Base-by-base conservation (phyloP, 352 stramenopile species). In the Pelagophyceae sp. region DNA sequence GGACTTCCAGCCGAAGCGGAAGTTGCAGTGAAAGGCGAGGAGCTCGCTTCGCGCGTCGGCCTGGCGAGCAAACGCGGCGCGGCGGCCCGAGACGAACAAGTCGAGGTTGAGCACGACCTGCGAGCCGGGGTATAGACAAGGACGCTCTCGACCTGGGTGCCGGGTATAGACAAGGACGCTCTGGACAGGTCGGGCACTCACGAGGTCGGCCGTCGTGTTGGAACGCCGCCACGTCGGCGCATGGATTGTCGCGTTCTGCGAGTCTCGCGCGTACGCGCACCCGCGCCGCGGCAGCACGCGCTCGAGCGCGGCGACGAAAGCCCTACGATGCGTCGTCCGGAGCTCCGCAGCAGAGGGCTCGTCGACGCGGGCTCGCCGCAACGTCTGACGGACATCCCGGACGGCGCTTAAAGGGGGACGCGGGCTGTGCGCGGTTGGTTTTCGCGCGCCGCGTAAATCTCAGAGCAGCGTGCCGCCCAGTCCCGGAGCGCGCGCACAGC, bases 11-110 rank as follows among this genome's bases (percentile, higher is more conserved):
- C 67, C 67, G 67, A 58, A 74, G 35, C 33, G 67, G 29, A 74
- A 74, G 38, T 74, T 74, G 17, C 17, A 31, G 67, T 74, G 67
- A 37, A 74, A 74, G 38, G 67, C 67, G 67, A 74, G 67, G 67
- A 74, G 67, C 11, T 1, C 35, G 67, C 38, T n/a, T 37, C 67
- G 67, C 6, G 3, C 17, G 5, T 40, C 33, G 67, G 38, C 35
- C 15, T 51, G 35, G 67, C 67, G 67, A 5, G 67, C 67, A 37
- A 74, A 50, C 2, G 67, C 67, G 35, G 33, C 35, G 15, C 67
- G 67, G 17, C 38, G 67, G 35, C 67, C 67, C 15, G 67, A 74
- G 27, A 74, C 67, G 35, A 74, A 50, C 15, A 74, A 17, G 15
- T 74, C 67, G 5, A n/a, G 35, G 35, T 58, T 74, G 2, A 54